phyloP scores from a whole-genome alignment of 202 grass and related monocot genomes.

The Brachypodium distachyon region DNA sequence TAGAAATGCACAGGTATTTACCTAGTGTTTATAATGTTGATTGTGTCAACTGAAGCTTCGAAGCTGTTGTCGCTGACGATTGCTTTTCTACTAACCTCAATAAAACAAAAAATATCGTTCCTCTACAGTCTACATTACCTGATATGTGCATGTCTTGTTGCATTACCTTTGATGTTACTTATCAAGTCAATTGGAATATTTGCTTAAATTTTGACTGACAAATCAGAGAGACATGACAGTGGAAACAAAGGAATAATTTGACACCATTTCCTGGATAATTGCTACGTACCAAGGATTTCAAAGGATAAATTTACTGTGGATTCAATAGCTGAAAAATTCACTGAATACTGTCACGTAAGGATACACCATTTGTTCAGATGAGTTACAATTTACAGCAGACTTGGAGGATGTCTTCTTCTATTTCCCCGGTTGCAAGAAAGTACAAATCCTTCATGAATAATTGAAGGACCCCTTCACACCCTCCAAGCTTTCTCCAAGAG shows the following conservation, averaged over 20 bases:
- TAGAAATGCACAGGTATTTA: too few relatives aligned
- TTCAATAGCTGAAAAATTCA: not conserved
- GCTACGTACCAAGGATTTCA: not conserved
- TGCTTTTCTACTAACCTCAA: not conserved
- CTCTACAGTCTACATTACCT: not conserved
- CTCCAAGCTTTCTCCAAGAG: constrained; percentile 71
- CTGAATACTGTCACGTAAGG: not conserved
- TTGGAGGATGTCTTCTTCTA: not conserved
- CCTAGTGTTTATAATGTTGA: not conserved
- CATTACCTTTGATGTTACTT: not conserved
- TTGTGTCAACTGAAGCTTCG: not conserved
- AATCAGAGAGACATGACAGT: not conserved
- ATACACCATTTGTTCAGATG: not conserved
- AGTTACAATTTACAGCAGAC: not conserved
- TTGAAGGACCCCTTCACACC: constrained; percentile 64
- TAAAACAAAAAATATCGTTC: not conserved
- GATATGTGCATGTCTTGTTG: not conserved
- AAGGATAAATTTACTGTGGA: not conserved
- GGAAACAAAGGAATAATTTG: not conserved
- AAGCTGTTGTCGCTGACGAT: not conserved
- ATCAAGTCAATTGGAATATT: not conserved
- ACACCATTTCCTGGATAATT: not conserved
- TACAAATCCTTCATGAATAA: constrained; percentile 26
- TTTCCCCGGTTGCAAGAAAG: not conserved
- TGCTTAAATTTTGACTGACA: not conserved